phyloP scores from a whole-genome alignment of 345 rosid species.

The Sonneratia caseolaris region DNA sequence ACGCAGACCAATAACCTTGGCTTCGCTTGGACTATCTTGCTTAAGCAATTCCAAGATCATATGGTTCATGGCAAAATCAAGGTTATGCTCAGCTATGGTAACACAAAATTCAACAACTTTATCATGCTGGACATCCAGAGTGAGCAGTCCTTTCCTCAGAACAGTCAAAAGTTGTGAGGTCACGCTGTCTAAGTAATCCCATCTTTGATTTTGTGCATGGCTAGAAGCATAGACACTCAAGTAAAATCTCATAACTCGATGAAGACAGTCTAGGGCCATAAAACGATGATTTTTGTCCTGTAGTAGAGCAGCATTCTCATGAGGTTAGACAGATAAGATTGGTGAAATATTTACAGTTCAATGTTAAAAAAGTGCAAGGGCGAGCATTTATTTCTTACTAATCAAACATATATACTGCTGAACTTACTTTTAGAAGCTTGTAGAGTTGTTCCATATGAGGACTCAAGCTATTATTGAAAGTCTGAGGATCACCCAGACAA shows the following conservation, averaged over 20 bases:
- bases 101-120: slow-evolving; percentile 98
- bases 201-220: slow-evolving; percentile 88
- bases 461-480: slow-evolving; percentile 74
- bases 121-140: slow-evolving; percentile 96
- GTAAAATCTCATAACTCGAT: slow-evolving; percentile 93
- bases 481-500: slow-evolving; percentile 94
- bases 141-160: slow-evolving; percentile 84
- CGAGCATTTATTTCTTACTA: too few relatives aligned
- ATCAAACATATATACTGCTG: background rate
- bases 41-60: slow-evolving; percentile 92
- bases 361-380: background rate
- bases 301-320: slow-evolving; percentile 4
- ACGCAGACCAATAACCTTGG: slow-evolving; percentile 94
- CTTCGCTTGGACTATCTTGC: slow-evolving; percentile 94
- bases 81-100: slow-evolving; percentile 95
- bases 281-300: slow-evolving; percentile 98
- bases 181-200: slow-evolving; percentile 98
- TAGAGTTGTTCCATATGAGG: slow-evolving; percentile 96
- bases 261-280: slow-evolving; percentile 96
- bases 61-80: slow-evolving; percentile 98
- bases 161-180: slow-evolving; percentile 89
- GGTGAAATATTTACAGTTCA: background rate
- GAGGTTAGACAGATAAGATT: background rate
- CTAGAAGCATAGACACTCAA: slow-evolving; percentile 89
- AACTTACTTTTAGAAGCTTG: slow-evolving; percentile 90